Conservation (phyloP, 169 alveolate genomes). For the Amoebophrya sp. region DNA sequence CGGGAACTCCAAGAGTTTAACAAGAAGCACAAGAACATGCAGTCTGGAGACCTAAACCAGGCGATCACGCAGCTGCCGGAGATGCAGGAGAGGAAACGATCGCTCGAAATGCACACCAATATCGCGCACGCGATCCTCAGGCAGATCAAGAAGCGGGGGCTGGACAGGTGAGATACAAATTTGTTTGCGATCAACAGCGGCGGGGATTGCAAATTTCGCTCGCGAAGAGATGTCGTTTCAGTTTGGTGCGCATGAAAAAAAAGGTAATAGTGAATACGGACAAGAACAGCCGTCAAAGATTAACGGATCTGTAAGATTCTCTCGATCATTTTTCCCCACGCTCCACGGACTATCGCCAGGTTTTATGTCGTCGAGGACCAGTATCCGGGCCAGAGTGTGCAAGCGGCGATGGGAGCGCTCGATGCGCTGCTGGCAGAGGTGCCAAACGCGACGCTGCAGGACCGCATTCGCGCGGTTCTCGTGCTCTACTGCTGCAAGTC, state of each 20-base stretch:
- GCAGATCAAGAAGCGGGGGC: slow-evolving; percentile 32
- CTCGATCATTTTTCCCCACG: not conserved
- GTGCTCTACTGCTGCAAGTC: not conserved
- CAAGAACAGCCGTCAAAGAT: too few relatives aligned
- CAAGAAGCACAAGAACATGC: slow-evolving; percentile 7
- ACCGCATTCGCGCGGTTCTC: not conserved
- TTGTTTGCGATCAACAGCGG: too few relatives aligned
- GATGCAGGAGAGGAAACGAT: slow-evolving; percentile 37
- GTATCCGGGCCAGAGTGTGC: not conserved
- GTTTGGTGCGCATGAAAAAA: too few relatives aligned
- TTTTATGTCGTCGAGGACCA: slow-evolving; percentile 8
- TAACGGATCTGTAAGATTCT: too few relatives aligned
- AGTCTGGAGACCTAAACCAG: slow-evolving; percentile 13
- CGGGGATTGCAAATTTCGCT: too few relatives aligned
- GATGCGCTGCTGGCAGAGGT: not conserved
- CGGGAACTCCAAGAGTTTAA: slow-evolving; percentile 14
- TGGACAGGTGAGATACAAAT: slow-evolving; percentile 24
- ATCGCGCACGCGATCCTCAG: slow-evolving; percentile 32
- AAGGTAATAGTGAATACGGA: too few relatives aligned
- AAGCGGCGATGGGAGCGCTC: not conserved
- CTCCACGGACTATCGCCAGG: too few relatives aligned
- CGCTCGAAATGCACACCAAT: slow-evolving; percentile 36
- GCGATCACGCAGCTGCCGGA: slow-evolving; percentile 36
- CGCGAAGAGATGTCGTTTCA: too few relatives aligned
- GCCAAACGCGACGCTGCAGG: not conserved